phyloP scores from a whole-genome alignment of 306 rosid genomes.

The Carpinus viminea region DNA sequence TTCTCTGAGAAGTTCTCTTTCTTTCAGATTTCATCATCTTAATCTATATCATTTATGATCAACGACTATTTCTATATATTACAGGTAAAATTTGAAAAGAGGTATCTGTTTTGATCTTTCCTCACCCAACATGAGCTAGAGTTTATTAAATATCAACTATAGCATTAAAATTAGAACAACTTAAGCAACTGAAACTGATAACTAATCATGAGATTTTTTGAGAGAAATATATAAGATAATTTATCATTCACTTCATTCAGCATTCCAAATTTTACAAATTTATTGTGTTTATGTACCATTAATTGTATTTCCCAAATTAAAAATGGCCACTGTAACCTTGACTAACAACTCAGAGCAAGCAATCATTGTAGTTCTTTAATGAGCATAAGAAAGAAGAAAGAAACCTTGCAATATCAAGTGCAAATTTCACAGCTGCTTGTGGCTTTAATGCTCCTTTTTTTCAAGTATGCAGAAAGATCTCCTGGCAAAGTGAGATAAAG shows the following conservation, averaged over 20 bases:
- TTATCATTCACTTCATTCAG: not conserved
- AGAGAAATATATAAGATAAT: not conserved
- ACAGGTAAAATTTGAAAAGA: not conserved
- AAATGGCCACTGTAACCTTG: not conserved
- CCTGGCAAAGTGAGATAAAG: conserved; percentile 44
- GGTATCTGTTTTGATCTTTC: not conserved
- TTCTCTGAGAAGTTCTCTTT: not conserved
- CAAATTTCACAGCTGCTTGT: conserved; percentile 65
- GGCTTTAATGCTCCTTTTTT: conserved; percentile 73
- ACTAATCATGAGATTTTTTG: not conserved
- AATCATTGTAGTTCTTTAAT: not conserved
- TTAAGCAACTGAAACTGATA: not conserved
- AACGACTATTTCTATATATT: not conserved
- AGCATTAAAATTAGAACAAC: not conserved
- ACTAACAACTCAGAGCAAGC: not conserved
- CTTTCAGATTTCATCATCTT: not conserved
- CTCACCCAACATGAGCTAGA: not conserved
- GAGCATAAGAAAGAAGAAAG: conserved; percentile 21
- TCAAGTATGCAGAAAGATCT: conserved; percentile 65
- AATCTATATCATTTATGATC: not conserved
- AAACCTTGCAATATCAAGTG: conserved; percentile 96
- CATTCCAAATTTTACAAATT: not conserved
- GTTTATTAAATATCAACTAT: not conserved
- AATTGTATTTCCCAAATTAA: not conserved
- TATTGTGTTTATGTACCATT: not conserved